Base-by-base conservation (phyloP, 257 asterid genomes). In the Fraxinus cuspidata region DNA sequence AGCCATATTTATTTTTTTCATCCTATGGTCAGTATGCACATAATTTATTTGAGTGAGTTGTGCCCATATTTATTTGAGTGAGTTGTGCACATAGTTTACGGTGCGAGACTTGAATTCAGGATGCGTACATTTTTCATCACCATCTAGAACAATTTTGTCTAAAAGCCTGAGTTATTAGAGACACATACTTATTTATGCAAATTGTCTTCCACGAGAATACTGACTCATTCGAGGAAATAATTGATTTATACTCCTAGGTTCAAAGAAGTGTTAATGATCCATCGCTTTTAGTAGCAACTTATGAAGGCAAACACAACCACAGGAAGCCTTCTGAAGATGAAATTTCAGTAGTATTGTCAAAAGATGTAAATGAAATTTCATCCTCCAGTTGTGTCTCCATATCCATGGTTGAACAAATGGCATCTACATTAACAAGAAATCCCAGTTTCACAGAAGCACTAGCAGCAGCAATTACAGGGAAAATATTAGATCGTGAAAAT, bases 291-390 rank as follows among this genome's bases (percentile, higher is more conserved):
- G 91, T 88, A 49, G 97, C 88, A 18, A 88, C 85, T 18, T 93
- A 93, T 40, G 97, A 93, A 80, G 97, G 97, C 27, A 88, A 86
- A 0, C 97, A 93, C 88, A 82, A 88, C 83, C 97, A 93, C 86
- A 85, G 69, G 53, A 84, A 23, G 51, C 93, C 88, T 12, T 27
- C 85, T 35, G 84, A 35, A 53, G 58, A 82, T 7, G 88, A 84
- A n/a, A 64, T 80, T 23, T 56, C 86, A 58, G 73, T 79, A 29
- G 73, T 81, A 64, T 64, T 72, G 51, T 58, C 75, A 7, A 80
- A 80, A 11, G 70, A 74, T 56, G 63, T 60, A 4, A 42, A 74
- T 68, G 77, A 83, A 56, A 83, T 53, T 44, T 71, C 80, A 18
- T 74, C 82, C 44, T 82, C 90, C 8, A 72, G 74, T 9, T 38